Base-by-base conservation (phyloP, 352 stramenopile genomes). In the Pilasporangium apinafurcum region DNA sequence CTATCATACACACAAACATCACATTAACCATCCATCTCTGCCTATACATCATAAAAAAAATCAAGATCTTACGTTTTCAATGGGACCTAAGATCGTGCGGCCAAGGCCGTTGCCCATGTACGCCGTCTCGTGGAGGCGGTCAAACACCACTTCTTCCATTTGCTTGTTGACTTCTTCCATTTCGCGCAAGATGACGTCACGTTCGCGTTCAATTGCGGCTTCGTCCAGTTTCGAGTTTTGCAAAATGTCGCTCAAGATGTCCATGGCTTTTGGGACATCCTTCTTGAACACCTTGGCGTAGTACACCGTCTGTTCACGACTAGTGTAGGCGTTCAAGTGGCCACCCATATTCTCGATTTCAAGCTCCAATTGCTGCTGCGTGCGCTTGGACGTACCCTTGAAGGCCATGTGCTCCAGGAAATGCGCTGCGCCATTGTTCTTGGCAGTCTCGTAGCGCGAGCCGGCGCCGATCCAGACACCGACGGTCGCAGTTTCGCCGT, bases 391-490 rank as follows among this genome's bases (percentile, higher is more conserved):
- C 27, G 97, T 99, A 58, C 97, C 97, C 77, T 99, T 99, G 82
- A 99, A 99, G 35, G 96, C 92, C 95, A 99, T 98, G 82, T 99
- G 97, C 83, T 99, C 97, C 44, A 99, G 53, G 62, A 99, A 99
- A 74, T 99, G 97, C 13, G 96, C 96, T 5, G 96, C 94, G 46
- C 97, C 97, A 65, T 99, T 99, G 81, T 99, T 99, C 55, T 94
- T 61, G 16, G 74, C 79, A 2, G 95, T 99, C 86, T 99, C 97
- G 71, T 99, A 99, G 46, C 97, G 86, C 39, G 80, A 97, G 46
- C 95, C 95, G 8, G 94, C 86, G 63, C 97, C 94, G 56, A 98
- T 98, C 82, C 90, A 98, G 27, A 98, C 92, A 41, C 97, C 97
- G 35, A 99, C 95, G 18, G 96, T 99, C 31, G 96, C 97, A 20